Evolutionary conservation across 1,284 basidiomycete species (phyloP).

Genomic region (Mycena citricolor): DNA sequence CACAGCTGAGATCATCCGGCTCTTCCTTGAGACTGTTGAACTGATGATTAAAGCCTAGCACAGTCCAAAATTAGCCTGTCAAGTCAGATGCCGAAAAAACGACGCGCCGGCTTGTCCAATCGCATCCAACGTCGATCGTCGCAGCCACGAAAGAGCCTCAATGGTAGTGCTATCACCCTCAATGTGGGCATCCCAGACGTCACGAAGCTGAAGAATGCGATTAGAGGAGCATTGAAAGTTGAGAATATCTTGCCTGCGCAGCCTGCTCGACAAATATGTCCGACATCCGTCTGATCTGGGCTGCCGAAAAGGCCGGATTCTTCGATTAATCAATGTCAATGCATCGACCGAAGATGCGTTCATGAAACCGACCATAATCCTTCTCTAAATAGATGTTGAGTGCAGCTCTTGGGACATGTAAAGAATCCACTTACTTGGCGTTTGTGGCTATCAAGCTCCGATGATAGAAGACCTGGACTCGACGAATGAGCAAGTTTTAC

Average conservation of each 20-base stretch:
- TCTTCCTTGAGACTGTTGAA: slow-evolving; percentile 4
- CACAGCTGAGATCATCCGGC: slow-evolving; percentile 4
- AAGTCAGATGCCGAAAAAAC: not conserved
- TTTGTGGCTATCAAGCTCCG: slow-evolving; percentile 8
- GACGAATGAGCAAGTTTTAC: not conserved
- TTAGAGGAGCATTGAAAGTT: not conserved
- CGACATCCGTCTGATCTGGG: slow-evolving; percentile 10
- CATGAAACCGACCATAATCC: slow-evolving; percentile 2
- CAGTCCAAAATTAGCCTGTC: too few relatives aligned
- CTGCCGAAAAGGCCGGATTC: slow-evolving; percentile 16
- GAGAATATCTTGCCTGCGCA: not conserved
- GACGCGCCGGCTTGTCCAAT: slow-evolving; percentile 15
- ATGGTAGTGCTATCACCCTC: not conserved
- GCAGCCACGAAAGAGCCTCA: slow-evolving; percentile 7
- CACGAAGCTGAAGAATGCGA: slow-evolving; percentile 8
- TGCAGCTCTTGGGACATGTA: not conserved
- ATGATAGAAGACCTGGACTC: slow-evolving; percentile 11
- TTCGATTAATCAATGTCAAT: not conserved
- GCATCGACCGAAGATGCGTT: not conserved
- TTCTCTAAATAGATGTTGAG: slow-evolving; percentile 2
- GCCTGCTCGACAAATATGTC: slow-evolving; percentile 10
- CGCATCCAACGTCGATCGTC: slow-evolving; percentile 10
- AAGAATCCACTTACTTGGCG: slow-evolving; percentile 6
- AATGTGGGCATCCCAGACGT: slow-evolving; percentile 8
- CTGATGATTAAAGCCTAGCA: slow-evolving; percentile 8